These are phyloP conservation scores for Forsythia viridissima DNA, from an alignment of 257 asterid species.

Conservation along the genomic window DNA sequence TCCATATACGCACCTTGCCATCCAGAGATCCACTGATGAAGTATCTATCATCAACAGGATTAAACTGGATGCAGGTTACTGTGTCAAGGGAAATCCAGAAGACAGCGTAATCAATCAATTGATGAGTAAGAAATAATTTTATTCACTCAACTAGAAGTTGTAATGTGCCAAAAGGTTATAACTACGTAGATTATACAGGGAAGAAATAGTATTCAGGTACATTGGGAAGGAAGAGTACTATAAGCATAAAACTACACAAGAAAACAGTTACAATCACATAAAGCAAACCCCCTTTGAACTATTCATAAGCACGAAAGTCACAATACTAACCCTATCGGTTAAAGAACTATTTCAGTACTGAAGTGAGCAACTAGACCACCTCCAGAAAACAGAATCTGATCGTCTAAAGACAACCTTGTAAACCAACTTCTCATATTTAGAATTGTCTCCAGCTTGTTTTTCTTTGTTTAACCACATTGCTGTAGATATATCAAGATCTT, in stretches of 20 bases:
- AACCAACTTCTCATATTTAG: conserved; percentile 4
- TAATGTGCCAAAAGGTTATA: conserved; percentile 13
- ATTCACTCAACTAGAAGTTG: conserved; percentile 8
- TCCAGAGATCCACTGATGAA: conserved; percentile 99
- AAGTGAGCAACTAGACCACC: conserved; percentile 14
- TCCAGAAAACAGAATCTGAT: neutral
- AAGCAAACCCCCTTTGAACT: neutral
- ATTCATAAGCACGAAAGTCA: neutral
- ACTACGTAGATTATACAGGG: neutral
- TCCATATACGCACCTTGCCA: conserved; percentile 99
- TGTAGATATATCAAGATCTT: conserved; percentile 1
- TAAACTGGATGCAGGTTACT: conserved; percentile 98
- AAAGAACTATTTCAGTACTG: conserved; percentile 6
- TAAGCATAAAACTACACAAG: neutral
- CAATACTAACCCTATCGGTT: neutral
- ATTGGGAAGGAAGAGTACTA: neutral
- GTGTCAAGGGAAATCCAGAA: conserved; percentile 38
- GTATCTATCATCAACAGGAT: conserved; percentile 94
- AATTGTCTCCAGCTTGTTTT: neutral
- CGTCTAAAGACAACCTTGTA: neutral
- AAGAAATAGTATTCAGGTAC: neutral
- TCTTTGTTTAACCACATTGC: conserved; percentile 9
- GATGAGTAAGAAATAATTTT: conserved; percentile 13
- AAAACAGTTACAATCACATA: neutral
- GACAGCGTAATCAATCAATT: conserved; percentile 31